Evolutionary conservation across 306 rosid genomes (phyloP).

Genomic region (Vigna hirtella): DNA sequence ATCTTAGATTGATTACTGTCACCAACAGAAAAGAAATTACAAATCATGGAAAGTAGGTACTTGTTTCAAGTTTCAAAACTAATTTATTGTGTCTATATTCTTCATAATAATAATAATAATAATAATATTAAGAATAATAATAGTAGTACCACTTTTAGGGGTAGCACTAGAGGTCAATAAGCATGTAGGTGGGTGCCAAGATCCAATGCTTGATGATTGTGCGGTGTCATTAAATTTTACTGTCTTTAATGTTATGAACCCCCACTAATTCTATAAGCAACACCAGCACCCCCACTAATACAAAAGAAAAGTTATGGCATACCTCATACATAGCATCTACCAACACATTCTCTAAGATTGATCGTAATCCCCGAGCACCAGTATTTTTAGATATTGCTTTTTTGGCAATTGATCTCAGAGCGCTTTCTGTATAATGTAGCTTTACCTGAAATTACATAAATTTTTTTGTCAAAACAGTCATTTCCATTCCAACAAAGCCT

Average conservation of each 20-base stretch:
- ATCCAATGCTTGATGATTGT: background rate
- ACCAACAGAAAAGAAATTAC: background rate
- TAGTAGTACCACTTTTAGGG: too few relatives aligned
- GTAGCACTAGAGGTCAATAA: background rate
- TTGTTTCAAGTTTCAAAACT: background rate
- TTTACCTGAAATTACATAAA: slow-evolving; percentile 66
- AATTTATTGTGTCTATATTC: background rate
- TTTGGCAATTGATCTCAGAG: slow-evolving; percentile 77
- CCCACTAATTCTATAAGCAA: background rate
- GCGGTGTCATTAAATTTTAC: background rate
- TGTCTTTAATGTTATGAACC: slow-evolving; percentile 8
- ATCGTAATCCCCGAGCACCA: slow-evolving; percentile 86
- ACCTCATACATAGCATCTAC: slow-evolving; percentile 99
- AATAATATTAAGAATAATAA: too few relatives aligned
- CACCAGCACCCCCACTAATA: slow-evolving; percentile 21
- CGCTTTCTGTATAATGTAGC: slow-evolving; percentile 72
- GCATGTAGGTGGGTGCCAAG: slow-evolving; percentile 2
- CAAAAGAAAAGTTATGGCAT: slow-evolving; percentile 39
- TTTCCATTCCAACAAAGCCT: slow-evolving; percentile 23
- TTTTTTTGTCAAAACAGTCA: slow-evolving; percentile 37
- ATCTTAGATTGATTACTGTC: background rate
- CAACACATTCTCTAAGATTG: slow-evolving; percentile 81
- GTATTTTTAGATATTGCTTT: slow-evolving; percentile 92
- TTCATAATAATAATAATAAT: background rate
- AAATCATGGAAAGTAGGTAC: background rate